These are phyloP conservation scores for Syncephalastrum racemosum DNA, from an alignment of 371 early-diverging fungal species.

Conservation along the genomic window DNA sequence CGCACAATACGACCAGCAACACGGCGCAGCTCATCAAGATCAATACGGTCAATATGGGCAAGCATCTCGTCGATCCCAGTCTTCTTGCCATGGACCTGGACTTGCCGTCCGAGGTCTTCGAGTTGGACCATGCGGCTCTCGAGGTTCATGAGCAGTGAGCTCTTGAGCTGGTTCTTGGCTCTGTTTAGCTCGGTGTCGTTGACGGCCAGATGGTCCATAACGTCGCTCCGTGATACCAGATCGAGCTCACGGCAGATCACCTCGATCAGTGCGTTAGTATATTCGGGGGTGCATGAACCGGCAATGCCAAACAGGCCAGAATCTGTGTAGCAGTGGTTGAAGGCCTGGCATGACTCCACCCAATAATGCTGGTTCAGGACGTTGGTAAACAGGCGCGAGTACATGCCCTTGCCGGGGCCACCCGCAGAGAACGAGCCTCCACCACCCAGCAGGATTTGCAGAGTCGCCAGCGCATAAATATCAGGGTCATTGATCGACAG, in stretches of 20 bases:
- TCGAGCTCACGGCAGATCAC: constrained; percentile 85
- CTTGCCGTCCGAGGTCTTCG: constrained; percentile 94
- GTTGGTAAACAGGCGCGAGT: constrained; percentile 92
- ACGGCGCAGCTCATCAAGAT: constrained; percentile 68
- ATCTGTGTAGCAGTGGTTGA: constrained; percentile 90
- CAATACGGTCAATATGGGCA: constrained; percentile 69
- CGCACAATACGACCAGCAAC: constrained; percentile 63
- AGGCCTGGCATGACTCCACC: constrained; percentile 91
- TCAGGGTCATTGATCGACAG: constrained; percentile 80
- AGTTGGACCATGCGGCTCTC: constrained; percentile 91
- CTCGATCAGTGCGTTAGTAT: constrained; percentile 67
- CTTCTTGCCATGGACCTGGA: constrained; percentile 78
- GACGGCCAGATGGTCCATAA: constrained; percentile 35
- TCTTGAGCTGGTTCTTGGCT: constrained; percentile 95
- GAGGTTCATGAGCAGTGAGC: constrained; percentile 89
- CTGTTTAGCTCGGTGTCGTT: constrained; percentile 69
- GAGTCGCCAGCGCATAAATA: constrained; percentile 88
- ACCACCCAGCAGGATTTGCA: constrained; percentile 92
- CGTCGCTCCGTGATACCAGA: constrained; percentile 60
- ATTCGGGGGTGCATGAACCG: constrained; percentile 79
- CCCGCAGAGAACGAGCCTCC: constrained; percentile 97
- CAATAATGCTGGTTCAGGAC: constrained; percentile 93
- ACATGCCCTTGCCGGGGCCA: constrained; percentile 99
- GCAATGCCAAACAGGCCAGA: constrained; percentile 92
- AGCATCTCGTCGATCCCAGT: constrained; percentile 79